Percentiles rank a stretch among this genome's conserved stretches.
Evolutionary conservation across 345 rosid species (phyloP).

Genomic region (Trapa incisa): DNA sequence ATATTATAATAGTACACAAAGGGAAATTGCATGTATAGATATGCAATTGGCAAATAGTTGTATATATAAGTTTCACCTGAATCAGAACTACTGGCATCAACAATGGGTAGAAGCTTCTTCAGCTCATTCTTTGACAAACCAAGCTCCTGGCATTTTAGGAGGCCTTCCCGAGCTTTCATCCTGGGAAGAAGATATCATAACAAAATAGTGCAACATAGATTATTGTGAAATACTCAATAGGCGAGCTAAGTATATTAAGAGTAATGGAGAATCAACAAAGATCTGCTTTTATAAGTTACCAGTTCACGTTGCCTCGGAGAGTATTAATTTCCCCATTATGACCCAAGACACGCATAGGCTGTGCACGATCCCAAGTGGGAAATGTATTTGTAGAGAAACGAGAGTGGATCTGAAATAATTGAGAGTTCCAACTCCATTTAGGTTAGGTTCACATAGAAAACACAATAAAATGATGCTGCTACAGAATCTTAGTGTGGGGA

Average conservation of each 20-base stretch:
- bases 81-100: slow-evolving; percentile 95
- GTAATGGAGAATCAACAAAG: too few species aligned
- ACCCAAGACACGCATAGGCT: slow-evolving; percentile 97
- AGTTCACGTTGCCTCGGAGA: slow-evolving; percentile 92
- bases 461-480: too few species aligned
- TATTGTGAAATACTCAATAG: neutral
- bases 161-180: slow-evolving; percentile 99
- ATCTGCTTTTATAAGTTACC: slow-evolving; percentile 25
- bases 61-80: slow-evolving; percentile 43
- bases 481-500: neutral
- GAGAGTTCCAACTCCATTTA: too few species aligned
- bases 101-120: slow-evolving; percentile 97
- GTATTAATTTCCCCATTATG: slow-evolving; percentile 99
- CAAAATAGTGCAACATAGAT: neutral
- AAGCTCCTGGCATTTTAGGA: slow-evolving; percentile 88
- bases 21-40: too few species aligned
- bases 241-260: neutral
- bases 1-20: too few species aligned
- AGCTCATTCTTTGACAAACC: slow-evolving; percentile 80
- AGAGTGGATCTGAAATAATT: slow-evolving; percentile 59
- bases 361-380: slow-evolving; percentile 99
- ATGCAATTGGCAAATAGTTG: neutral
- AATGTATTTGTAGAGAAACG: slow-evolving; percentile 97
- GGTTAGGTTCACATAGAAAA: neutral
- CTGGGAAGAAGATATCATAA: slow-evolving; percentile 18